These are phyloP conservation scores for Prunus yedoensis DNA, from an alignment of 331 rosid genomes.

Conservation along the genomic window DNA sequence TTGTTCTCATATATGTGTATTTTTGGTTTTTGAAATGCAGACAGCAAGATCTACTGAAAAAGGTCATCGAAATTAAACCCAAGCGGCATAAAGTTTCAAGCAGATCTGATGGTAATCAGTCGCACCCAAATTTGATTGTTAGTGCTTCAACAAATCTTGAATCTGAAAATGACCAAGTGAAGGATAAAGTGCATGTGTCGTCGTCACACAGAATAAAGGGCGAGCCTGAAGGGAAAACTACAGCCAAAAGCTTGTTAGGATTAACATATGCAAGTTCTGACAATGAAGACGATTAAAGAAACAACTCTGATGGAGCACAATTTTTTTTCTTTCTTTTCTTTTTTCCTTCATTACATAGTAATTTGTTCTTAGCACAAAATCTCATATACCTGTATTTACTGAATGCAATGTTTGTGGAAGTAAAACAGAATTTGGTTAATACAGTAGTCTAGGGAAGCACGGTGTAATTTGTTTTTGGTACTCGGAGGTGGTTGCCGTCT, in stretches of 20 bases:
- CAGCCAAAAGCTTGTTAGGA: conserved; percentile 69
- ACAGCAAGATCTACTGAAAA: conserved; percentile 87
- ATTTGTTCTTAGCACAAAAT: neutral
- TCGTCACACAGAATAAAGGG: conserved; percentile 21
- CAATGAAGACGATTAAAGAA: conserved; percentile 58
- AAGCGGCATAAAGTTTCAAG: conserved; percentile 65
- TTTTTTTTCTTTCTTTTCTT: neutral
- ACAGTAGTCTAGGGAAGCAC: too few relatives aligned
- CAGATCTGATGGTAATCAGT: conserved; percentile 29
- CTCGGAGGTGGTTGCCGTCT: too few relatives aligned
- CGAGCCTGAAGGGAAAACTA: conserved; percentile 35
- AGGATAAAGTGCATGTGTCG: conserved; percentile 30
- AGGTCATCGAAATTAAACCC: conserved; percentile 87
- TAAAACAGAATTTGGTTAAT: neutral
- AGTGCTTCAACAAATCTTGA: conserved; percentile 21
- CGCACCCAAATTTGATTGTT: conserved; percentile 20
- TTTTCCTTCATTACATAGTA: neutral
- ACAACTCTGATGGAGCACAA: neutral
- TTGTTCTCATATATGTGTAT: conserved; percentile 7
- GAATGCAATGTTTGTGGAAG: neutral
- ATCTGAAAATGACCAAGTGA: conserved; percentile 22
- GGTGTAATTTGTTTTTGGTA: too few relatives aligned
- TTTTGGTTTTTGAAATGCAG: conserved; percentile 35
- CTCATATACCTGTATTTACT: neutral
- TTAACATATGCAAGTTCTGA: conserved; percentile 86